phyloP scores from a whole-genome alignment of 768 basidiomycete genomes.

The Amanita subjunquillea region DNA sequence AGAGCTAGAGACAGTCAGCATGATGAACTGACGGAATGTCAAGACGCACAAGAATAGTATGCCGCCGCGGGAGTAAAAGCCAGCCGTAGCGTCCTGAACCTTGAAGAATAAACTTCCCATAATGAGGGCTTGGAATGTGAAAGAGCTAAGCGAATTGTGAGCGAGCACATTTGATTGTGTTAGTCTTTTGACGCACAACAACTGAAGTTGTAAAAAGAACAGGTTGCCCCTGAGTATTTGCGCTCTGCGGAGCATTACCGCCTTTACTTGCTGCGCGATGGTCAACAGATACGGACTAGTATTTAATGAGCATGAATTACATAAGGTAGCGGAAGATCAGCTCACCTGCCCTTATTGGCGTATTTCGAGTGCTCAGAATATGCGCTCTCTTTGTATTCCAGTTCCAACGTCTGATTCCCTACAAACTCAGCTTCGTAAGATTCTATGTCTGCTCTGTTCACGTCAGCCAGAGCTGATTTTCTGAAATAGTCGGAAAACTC shows the following conservation, averaged over 20 bases:
- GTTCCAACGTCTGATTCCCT: constrained; percentile 23
- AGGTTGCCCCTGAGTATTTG: constrained; percentile 29
- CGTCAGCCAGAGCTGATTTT: constrained; percentile 13
- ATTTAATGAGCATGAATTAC: background rate
- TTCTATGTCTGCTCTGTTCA: constrained; percentile 29
- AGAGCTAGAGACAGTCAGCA: constrained; percentile 22
- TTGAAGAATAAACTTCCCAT: constrained; percentile 56
- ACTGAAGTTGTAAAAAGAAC: constrained; percentile 16
- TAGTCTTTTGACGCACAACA: constrained; percentile 19
- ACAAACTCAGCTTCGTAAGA: constrained; percentile 36
- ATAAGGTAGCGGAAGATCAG: background rate
- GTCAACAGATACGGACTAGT: constrained; percentile 29
- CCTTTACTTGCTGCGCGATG: constrained; percentile 28
- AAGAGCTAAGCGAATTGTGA: constrained; percentile 22
- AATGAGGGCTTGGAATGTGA: constrained; percentile 26
- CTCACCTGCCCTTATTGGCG: constrained; percentile 10
- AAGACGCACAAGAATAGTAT: constrained; percentile 55
- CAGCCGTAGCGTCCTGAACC: constrained; percentile 39
- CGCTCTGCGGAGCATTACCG: constrained; percentile 28
- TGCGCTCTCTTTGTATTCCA: constrained; percentile 34
- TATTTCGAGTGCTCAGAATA: constrained; percentile 41
- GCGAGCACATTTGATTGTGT: background rate
- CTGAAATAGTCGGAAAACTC: constrained; percentile 34
- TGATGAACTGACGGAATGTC: background rate
- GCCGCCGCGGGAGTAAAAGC: constrained; percentile 66